These are phyloP conservation scores for Sugiyamaella boreocaroliniensis DNA, from an alignment of 805 yeast species.

Conservation along the genomic window DNA sequence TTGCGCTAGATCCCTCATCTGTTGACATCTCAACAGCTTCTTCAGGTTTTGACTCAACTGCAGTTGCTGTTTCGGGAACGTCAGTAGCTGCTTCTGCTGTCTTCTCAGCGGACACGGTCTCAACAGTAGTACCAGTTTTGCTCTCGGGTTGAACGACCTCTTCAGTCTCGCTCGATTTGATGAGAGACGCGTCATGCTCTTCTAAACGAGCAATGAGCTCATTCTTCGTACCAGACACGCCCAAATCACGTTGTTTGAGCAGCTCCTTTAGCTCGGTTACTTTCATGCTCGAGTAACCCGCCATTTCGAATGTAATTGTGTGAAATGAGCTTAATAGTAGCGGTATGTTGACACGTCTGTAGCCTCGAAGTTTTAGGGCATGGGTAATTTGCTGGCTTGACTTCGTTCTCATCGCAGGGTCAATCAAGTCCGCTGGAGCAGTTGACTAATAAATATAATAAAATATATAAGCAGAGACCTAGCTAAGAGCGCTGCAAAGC, in stretches of 20 bases:
- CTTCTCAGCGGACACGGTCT: not conserved
- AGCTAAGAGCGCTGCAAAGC: too few species aligned
- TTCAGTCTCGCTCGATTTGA: not conserved
- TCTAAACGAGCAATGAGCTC: slow-evolving; percentile 62
- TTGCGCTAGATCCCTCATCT: slow-evolving; percentile 19
- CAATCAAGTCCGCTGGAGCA: too few species aligned
- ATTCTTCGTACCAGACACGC: slow-evolving; percentile 72
- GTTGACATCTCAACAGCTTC: slow-evolving; percentile 18
- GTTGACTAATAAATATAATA: not conserved
- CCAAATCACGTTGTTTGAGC: slow-evolving; percentile 58
- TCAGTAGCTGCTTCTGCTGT: slow-evolving; percentile 2
- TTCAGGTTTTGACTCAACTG: not conserved
- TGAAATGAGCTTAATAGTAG: not conserved
- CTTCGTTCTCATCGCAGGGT: too few species aligned
- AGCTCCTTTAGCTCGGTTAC: slow-evolving; percentile 80
- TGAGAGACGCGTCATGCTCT: slow-evolving; percentile 42
- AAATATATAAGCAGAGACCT: too few species aligned
- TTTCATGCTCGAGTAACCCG: slow-evolving; percentile 22
- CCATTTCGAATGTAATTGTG: slow-evolving; percentile 12
- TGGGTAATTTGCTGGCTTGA: not conserved
- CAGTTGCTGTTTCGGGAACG: slow-evolving; percentile 2
- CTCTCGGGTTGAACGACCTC: not conserved
- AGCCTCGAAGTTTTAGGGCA: not conserved
- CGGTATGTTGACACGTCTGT: not conserved
- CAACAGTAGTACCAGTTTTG: not conserved